phyloP scores from a whole-genome alignment of 2,329 filamentous ascomycete genomes.

The Thelonectria rubi region DNA sequence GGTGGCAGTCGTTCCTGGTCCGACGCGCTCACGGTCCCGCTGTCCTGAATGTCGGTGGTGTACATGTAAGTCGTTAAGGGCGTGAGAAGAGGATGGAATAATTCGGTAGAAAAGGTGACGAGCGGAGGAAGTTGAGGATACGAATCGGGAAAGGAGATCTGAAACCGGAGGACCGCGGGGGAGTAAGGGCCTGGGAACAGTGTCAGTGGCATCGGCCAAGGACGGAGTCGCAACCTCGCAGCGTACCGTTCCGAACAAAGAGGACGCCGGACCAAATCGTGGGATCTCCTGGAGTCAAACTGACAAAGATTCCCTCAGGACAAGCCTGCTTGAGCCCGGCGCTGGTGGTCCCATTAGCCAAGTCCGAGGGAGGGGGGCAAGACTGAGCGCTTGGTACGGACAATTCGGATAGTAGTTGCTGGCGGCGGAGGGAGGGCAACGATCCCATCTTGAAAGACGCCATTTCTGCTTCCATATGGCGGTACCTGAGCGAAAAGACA shows the following conservation, averaged over 20 bases:
- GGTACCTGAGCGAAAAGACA: not conserved
- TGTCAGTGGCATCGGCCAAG: not conserved
- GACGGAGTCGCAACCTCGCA: too few species aligned
- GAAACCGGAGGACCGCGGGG: conserved; percentile 86
- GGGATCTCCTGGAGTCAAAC: conserved; percentile 81
- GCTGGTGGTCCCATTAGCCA: conserved; percentile 57
- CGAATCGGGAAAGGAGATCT: conserved; percentile 83
- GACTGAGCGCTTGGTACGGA: conserved; percentile 54
- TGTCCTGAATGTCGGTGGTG: conserved; percentile 78
- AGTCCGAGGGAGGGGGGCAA: conserved; percentile 7
- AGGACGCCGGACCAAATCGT: conserved; percentile 89
- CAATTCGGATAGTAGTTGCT: conserved; percentile 86
- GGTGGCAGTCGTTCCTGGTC: conserved; percentile 86
- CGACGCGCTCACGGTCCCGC: conserved; percentile 81
- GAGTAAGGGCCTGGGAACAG: conserved; percentile 79
- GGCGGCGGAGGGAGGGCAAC: conserved; percentile 70
- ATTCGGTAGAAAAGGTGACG: conserved; percentile 88
- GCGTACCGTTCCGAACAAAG: conserved; percentile 84
- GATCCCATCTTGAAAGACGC: conserved; percentile 54
- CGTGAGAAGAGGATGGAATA: conserved; percentile 93
- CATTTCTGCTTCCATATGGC: conserved; percentile 47
- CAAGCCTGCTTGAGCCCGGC: conserved; percentile 82
- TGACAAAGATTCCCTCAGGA: conserved; percentile 88
- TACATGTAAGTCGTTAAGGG: conserved; percentile 96
- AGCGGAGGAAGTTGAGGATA: conserved; percentile 84